Percentiles rank a stretch among this genome's conserved stretches.
phyloP scores from a whole-genome alignment of 2,329 filamentous ascomycete species.

The Ophiocordyceps sinensis region DNA sequence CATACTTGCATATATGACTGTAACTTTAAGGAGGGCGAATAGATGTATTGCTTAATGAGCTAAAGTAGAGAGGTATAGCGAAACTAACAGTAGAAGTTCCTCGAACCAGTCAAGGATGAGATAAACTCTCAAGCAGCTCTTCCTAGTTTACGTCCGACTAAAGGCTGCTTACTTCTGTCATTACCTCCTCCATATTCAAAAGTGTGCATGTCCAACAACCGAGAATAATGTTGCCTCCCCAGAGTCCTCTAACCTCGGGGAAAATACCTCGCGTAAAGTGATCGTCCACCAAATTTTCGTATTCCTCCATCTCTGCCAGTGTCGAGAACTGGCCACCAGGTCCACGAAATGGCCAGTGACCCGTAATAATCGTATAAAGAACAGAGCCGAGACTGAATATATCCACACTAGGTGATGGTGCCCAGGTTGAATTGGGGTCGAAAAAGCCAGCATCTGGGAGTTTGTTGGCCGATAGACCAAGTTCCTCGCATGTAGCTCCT shows the following conservation, averaged over 20 bases:
- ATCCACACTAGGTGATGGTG: background rate
- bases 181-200: background rate
- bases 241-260: background rate
- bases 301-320: background rate
- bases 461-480: background rate
- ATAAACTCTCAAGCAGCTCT: too few relatives aligned
- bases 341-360: constrained; percentile 1
- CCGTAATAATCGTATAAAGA: background rate
- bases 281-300: background rate
- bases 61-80: too few relatives aligned
- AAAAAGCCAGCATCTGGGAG: constrained; percentile 1
- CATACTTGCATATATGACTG: too few relatives aligned
- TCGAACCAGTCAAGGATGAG: too few relatives aligned
- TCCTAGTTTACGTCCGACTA: too few relatives aligned
- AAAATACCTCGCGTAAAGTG: background rate
- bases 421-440: background rate
- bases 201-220: constrained; percentile 3
- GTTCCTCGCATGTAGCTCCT: background rate
- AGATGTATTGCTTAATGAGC: too few relatives aligned
- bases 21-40: too few relatives aligned
- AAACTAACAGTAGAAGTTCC: too few relatives aligned
- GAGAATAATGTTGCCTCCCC: constrained; percentile 3
- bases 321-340: background rate
- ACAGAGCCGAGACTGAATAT: constrained; percentile 1
- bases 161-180: too few relatives aligned